Percentiles rank a stretch among this genome's conserved stretches.
Conservation (phyloP, 768 basidiomycete species). For the Tubosaeta brunneosetosa region DNA sequence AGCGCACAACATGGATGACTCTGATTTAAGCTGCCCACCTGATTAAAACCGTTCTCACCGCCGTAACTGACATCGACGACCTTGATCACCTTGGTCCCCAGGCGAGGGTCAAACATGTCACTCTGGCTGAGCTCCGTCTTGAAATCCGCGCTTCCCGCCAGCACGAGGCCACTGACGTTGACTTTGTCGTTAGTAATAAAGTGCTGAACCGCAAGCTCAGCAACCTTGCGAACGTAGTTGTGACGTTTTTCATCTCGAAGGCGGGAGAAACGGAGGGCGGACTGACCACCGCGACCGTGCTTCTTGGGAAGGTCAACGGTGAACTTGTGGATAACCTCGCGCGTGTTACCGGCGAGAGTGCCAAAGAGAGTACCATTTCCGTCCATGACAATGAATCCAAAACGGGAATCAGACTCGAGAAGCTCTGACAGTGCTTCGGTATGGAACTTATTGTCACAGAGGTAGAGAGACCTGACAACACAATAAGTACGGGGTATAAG, state of each 20-base stretch:
- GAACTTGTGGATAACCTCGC: constrained; percentile 97
- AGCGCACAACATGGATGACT: background rate
- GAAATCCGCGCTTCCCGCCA: constrained; percentile 97
- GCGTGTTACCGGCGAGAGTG: constrained; percentile 92
- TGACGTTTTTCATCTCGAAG: constrained; percentile 98
- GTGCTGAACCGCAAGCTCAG: constrained; percentile 94
- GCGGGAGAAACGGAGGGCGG: constrained; percentile 98
- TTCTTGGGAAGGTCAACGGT: constrained; percentile 99
- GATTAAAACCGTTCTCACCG: constrained; percentile 98
- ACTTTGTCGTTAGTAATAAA: constrained; percentile 98
- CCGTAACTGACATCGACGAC: constrained; percentile 98
- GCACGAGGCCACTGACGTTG: constrained; percentile 92
- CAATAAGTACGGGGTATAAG: background rate
- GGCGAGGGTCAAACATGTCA: constrained; percentile 90
- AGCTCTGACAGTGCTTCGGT: constrained; percentile 96
- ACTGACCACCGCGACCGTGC: constrained; percentile 99
- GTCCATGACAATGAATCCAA: constrained; percentile 99
- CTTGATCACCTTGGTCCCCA: constrained; percentile 92
- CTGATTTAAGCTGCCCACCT: constrained; percentile 45
- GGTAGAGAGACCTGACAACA: constrained; percentile 78
- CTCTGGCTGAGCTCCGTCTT: constrained; percentile 96
- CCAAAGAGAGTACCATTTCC: constrained; percentile 98
- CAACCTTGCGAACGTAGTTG: constrained; percentile 99
- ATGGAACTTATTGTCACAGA: constrained; percentile 99
- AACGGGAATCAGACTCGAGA: constrained; percentile 93